phyloP scores from a whole-genome alignment of 768 basidiomycete species.

The Crucibulum laeve region DNA sequence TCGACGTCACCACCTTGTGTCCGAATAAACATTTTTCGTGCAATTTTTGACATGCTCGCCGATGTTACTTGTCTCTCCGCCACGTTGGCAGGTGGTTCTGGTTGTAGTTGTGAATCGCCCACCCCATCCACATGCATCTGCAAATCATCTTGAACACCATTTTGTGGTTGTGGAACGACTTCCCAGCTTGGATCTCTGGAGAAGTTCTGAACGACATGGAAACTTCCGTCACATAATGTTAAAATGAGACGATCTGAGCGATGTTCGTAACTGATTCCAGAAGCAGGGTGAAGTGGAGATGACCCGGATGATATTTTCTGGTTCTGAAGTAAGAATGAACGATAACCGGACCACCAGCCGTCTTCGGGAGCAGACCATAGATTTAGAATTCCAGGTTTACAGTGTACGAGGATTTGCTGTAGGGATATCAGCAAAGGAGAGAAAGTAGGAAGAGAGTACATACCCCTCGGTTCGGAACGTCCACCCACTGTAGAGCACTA shows the following conservation, averaged over 20 bases:
- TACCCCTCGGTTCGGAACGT: conserved; percentile 32
- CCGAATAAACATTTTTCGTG: conserved; percentile 46
- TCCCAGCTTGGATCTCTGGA: conserved; percentile 42
- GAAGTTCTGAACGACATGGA: conserved; percentile 55
- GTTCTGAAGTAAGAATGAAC: conserved; percentile 35
- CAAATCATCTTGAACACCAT: background rate
- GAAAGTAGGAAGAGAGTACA: conserved; percentile 13
- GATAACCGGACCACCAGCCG: conserved; percentile 44
- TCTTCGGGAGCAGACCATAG: conserved; percentile 42
- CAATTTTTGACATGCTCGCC: conserved; percentile 41
- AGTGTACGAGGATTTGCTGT: conserved; percentile 55
- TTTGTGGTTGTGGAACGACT: conserved; percentile 15
- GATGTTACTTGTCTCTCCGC: conserved; percentile 25
- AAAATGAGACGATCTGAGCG: conserved; percentile 51
- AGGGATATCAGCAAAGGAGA: background rate
- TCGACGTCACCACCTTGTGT: conserved; percentile 37
- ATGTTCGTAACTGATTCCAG: conserved; percentile 54
- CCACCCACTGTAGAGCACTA: conserved; percentile 57
- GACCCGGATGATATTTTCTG: conserved; percentile 54
- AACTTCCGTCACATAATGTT: conserved; percentile 65
- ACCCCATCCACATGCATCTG: background rate
- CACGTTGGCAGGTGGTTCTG: conserved; percentile 5
- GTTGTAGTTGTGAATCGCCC: background rate
- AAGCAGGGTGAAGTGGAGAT: conserved; percentile 52
- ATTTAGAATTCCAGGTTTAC: conserved; percentile 55